A percentile compares a stretch with the other conserved stretches of the same genome.
Evolutionary conservation across 805 yeast genomes (phyloP).

Genomic region (Ogataea degrootiae): DNA sequence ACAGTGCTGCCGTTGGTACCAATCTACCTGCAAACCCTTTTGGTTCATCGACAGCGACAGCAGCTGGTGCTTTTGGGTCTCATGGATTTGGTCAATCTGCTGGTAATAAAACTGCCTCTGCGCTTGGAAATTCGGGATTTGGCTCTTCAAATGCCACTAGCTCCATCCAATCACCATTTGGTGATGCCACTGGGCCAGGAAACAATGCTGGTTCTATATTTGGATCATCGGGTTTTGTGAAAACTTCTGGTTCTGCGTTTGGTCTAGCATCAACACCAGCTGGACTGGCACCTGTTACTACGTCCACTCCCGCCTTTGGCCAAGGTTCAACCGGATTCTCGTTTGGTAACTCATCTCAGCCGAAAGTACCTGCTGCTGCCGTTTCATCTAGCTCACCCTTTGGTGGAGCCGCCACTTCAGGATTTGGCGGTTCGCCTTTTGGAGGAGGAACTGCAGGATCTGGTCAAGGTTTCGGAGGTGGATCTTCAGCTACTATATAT

Average conservation of each 20-base stretch:
- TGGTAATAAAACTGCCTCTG: constrained; percentile 4
- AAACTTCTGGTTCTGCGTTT: constrained; percentile 15
- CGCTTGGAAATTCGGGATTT: constrained; percentile 12
- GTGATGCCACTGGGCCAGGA: constrained; percentile 1
- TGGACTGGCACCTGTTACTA: not conserved
- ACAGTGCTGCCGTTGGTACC: constrained; percentile 3
- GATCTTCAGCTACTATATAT: constrained; percentile 1
- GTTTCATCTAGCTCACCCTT: not conserved
- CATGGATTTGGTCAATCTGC: constrained; percentile 5
- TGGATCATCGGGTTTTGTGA: constrained; percentile 7
- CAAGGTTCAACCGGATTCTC: not conserved
- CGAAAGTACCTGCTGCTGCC: not conserved
- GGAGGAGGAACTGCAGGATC: not conserved
- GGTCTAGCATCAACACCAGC: constrained; percentile 8
- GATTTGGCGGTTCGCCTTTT: not conserved
- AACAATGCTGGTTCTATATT: not conserved
- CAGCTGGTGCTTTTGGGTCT: constrained; percentile 1
- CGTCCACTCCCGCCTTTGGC: not conserved
- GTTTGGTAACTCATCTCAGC: not conserved
- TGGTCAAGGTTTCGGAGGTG: not conserved
- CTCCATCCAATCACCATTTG: constrained; percentile 8
- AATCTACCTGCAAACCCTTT: constrained; percentile 18
- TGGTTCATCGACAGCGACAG: constrained; percentile 12
- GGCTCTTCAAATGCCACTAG: constrained; percentile 7
- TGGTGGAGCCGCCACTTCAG: not conserved